A percentile compares a stretch with the other conserved stretches of the same genome.
phyloP scores from a whole-genome alignment of 1,284 basidiomycete genomes.

The Malassezia arunalokei region DNA sequence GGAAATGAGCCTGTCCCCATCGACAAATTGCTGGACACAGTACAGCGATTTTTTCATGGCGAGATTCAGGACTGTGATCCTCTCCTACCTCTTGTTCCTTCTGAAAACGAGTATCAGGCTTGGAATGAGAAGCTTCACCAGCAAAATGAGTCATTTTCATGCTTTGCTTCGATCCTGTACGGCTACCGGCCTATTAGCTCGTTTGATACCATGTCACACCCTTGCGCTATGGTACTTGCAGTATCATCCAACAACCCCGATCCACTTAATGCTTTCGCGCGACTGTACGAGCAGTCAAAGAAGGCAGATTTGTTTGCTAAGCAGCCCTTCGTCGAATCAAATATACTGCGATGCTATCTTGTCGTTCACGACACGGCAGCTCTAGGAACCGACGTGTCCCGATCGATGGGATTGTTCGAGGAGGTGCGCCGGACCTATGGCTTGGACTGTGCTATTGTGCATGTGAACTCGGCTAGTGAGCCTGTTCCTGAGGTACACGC shows the following conservation, averaged over 20 bases:
- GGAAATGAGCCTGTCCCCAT: background rate
- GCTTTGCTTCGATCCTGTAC: constrained; percentile 15
- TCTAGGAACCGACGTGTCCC: constrained; percentile 23
- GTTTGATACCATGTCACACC: constrained; percentile 7
- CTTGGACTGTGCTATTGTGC: constrained; percentile 37
- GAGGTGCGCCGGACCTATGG: constrained; percentile 40
- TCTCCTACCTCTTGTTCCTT: constrained; percentile 16
- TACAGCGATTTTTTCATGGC: constrained; percentile 3
- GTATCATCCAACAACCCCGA: constrained; percentile 32
- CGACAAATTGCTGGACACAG: constrained; percentile 4
- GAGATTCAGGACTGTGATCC: constrained; percentile 13
- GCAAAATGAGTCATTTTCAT: background rate
- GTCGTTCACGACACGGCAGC: constrained; percentile 33
- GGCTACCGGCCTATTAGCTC: constrained; percentile 4
- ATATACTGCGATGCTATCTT: constrained; percentile 38
- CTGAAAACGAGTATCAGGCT: background rate
- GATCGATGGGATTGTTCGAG: constrained; percentile 30
- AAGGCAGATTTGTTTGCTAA: constrained; percentile 17
- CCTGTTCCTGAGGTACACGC: background rate
- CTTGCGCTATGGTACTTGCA: constrained; percentile 22
- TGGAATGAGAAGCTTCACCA: background rate
- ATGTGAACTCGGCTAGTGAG: constrained; percentile 28
- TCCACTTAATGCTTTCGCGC: constrained; percentile 41
- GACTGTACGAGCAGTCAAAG: constrained; percentile 28
- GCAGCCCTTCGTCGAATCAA: constrained; percentile 32